Evolutionary conservation across 2,329 filamentous ascomycete genomes (phyloP).

Genomic region (Arthrobotrys iridis): DNA sequence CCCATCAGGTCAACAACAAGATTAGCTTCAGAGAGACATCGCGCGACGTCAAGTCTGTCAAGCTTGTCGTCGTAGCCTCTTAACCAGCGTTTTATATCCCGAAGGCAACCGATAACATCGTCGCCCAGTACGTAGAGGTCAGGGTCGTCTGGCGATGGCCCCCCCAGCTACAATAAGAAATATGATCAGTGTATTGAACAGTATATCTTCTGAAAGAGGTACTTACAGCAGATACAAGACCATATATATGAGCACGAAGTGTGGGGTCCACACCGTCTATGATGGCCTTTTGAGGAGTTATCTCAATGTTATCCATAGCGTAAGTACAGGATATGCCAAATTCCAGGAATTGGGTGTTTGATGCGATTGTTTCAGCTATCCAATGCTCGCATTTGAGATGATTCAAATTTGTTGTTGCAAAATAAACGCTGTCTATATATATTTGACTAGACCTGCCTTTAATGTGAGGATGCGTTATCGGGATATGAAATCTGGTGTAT

Average conservation of each 20-base stretch:
- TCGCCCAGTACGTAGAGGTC: conserved; percentile 89
- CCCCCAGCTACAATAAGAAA: conserved; percentile 75
- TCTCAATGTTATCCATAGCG: conserved; percentile 57
- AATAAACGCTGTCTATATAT: neutral
- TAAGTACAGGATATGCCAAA: neutral
- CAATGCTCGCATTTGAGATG: no score
- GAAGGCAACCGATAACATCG: conserved; percentile 88
- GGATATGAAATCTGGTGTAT: neutral
- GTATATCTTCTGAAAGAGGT: conserved; percentile 33
- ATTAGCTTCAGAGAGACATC: conserved; percentile 91
- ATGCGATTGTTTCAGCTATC: neutral
- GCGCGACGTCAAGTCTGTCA: conserved; percentile 92
- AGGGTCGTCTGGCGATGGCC: conserved; percentile 79
- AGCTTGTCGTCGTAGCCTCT: conserved; percentile 92
- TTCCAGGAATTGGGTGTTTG: neutral
- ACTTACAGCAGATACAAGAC: conserved; percentile 87
- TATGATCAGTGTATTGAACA: conserved; percentile 1
- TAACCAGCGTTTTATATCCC: conserved; percentile 94
- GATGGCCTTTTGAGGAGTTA: conserved; percentile 35
- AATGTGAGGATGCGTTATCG: neutral
- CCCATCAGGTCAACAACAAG: conserved; percentile 89
- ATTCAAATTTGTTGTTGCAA: no score
- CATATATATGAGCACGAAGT: conserved; percentile 91
- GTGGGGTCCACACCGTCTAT: conserved; percentile 81
- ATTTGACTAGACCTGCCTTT: neutral